These are phyloP conservation scores for Hibiscus syriacus DNA, from an alignment of 345 rosid genomes.

Conservation along the genomic window DNA sequence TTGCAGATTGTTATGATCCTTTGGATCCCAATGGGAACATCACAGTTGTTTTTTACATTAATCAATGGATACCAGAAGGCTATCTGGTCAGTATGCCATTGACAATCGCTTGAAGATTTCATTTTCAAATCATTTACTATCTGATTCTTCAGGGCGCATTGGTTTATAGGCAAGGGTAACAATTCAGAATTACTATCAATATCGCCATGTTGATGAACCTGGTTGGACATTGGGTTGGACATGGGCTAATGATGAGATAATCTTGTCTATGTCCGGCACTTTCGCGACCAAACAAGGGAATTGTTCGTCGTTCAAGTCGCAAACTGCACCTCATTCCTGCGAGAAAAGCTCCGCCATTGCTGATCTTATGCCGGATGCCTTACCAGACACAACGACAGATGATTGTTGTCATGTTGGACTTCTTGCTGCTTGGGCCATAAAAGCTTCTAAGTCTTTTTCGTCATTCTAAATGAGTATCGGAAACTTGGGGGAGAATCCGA, in stretches of 20 bases:
- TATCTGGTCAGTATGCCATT: conserved; percentile 35
- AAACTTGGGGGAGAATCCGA: conserved; percentile 20
- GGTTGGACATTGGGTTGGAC: conserved; percentile 58
- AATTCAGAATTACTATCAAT: conserved; percentile 42
- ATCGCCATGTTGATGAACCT: conserved; percentile 37
- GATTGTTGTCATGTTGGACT: too few relatives aligned
- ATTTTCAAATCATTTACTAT: neutral
- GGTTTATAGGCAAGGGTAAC: conserved; percentile 41
- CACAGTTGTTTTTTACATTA: conserved; percentile 40
- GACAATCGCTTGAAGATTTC: neutral
- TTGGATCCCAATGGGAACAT: conserved; percentile 55
- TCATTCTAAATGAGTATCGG: conserved; percentile 40
- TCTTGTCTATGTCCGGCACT: conserved; percentile 46
- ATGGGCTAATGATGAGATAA: conserved; percentile 38
- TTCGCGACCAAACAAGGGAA: conserved; percentile 48
- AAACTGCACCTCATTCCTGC: conserved; percentile 46
- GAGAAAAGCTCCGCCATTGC: conserved; percentile 33
- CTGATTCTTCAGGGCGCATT: neutral
- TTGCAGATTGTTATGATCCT: conserved; percentile 57
- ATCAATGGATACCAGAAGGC: conserved; percentile 31
- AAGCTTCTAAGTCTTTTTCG: conserved; percentile 41
- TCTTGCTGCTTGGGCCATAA: conserved; percentile 43
- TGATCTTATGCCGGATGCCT: conserved; percentile 33
- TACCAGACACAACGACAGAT: conserved; percentile 18
- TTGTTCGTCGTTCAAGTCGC: conserved; percentile 26